These are phyloP conservation scores for Globisporangium perplexum DNA, from an alignment of 352 stramenopile species.

Conservation along the genomic window DNA sequence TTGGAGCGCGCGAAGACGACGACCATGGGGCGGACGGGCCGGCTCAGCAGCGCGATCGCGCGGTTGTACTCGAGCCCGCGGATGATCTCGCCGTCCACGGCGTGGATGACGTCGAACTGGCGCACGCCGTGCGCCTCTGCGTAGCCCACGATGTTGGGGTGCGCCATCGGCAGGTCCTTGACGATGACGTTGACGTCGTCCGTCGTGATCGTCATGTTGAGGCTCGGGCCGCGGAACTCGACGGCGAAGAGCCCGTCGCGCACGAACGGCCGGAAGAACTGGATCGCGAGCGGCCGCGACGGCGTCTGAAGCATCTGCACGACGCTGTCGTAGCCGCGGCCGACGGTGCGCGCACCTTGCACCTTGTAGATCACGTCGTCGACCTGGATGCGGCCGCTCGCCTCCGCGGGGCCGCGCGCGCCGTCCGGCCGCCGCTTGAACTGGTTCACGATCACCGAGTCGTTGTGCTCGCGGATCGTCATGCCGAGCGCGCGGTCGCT, in stretches of 20 bases:
- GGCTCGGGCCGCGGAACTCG: slow-evolving; percentile 68
- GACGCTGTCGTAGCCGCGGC: slow-evolving; percentile 73
- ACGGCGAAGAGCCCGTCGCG: slow-evolving; percentile 80
- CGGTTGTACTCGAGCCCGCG: slow-evolving; percentile 78
- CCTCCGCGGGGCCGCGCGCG: slow-evolving; percentile 42
- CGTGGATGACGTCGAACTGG: slow-evolving; percentile 77
- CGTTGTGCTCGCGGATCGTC: slow-evolving; percentile 80
- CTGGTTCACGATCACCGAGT: slow-evolving; percentile 83
- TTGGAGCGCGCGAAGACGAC: slow-evolving; percentile 77
- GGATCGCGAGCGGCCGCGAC: slow-evolving; percentile 63
- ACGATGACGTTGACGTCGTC: slow-evolving; percentile 85
- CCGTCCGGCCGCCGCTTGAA: slow-evolving; percentile 68
- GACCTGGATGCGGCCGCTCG: slow-evolving; percentile 45
- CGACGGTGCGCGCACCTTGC: slow-evolving; percentile 64
- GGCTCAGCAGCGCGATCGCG: slow-evolving; percentile 71
- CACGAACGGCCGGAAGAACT: slow-evolving; percentile 76
- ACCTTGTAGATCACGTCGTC: slow-evolving; percentile 87
- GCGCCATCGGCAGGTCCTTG: slow-evolving; percentile 74
- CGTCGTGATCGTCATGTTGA: slow-evolving; percentile 86
- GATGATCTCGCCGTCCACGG: slow-evolving; percentile 73
- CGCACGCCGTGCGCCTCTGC: slow-evolving; percentile 76
- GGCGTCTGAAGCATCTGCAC: slow-evolving; percentile 85
- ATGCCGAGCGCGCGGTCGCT: slow-evolving; percentile 65
- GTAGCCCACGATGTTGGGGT: slow-evolving; percentile 81
- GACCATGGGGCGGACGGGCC: slow-evolving; percentile 58